Evolutionary conservation across 2,329 filamentous ascomycete species (phyloP).

Genomic region (Epichloe festucae): DNA sequence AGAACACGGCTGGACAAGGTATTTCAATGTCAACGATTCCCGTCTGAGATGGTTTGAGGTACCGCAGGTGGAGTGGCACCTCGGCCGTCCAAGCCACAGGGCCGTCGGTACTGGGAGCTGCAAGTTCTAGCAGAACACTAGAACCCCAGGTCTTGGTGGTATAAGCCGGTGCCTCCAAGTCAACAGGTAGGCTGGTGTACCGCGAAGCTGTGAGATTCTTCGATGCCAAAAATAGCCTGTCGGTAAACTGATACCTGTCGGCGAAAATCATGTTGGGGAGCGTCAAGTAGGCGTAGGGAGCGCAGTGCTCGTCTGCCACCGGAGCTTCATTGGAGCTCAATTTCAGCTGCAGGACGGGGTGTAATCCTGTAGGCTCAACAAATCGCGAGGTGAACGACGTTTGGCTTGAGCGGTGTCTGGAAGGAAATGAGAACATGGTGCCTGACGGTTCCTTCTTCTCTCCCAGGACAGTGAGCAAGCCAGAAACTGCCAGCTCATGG

Average conservation of each 20-base stretch:
- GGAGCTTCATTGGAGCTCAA: conserved; percentile 42
- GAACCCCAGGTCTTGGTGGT: conserved; percentile 67
- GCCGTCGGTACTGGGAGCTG: conserved; percentile 30
- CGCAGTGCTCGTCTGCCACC: conserved; percentile 46
- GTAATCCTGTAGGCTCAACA: conserved; percentile 61
- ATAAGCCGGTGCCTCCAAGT: conserved; percentile 85
- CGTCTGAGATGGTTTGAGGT: conserved; percentile 49
- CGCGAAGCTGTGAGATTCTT: conserved; percentile 62
- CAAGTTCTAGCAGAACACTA: conserved; percentile 61
- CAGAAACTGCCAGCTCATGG: conserved; percentile 66
- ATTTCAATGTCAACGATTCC: conserved; percentile 45
- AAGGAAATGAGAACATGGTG: conserved; percentile 72
- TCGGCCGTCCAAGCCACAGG: conserved; percentile 47
- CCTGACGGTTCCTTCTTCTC: conserved; percentile 59
- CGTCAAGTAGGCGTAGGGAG: conserved; percentile 67
- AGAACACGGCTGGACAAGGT: conserved; percentile 77
- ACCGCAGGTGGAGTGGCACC: conserved; percentile 77
- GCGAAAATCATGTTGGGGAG: conserved; percentile 72
- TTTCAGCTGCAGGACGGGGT: conserved; percentile 63
- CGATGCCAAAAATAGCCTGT: conserved; percentile 63
- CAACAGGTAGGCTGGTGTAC: conserved; percentile 61
- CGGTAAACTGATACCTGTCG: conserved; percentile 74
- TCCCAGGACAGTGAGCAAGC: conserved; percentile 66
- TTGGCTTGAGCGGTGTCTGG: conserved; percentile 54
- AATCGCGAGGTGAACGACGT: conserved; percentile 51